Evolutionary conservation across 192 early-diverging fungal genomes (phyloP).

Genomic region (Coemansia javaensis): DNA sequence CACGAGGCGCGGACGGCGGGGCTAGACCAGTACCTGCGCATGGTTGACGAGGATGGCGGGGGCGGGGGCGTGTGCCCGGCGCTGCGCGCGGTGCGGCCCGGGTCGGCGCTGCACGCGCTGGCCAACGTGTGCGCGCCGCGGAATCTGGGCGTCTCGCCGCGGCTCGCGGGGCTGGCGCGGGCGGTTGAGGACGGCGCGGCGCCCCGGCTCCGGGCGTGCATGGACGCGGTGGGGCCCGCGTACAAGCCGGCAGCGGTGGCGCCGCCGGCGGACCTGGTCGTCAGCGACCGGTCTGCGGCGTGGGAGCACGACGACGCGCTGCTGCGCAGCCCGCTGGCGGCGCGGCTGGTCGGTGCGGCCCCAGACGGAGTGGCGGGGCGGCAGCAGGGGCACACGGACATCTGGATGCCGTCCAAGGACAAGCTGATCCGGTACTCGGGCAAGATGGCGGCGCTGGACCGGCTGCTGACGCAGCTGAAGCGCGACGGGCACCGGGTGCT

Average conservation of each 20-base stretch:
- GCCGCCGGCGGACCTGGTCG: constrained; percentile 58
- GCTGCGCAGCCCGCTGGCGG: constrained; percentile 22
- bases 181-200: constrained; percentile 23
- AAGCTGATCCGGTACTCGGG: constrained; percentile 77
- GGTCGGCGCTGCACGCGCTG: constrained; percentile 33
- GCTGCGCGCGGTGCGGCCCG: constrained; percentile 6
- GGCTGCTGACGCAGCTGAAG: constrained; percentile 65
- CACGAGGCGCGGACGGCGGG: not conserved
- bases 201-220: constrained; percentile 27
- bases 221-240: constrained; percentile 41
- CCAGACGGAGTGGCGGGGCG: constrained; percentile 15
- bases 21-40: constrained; percentile 5
- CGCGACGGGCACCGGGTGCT: constrained; percentile 73
- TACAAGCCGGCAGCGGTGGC: constrained; percentile 56
- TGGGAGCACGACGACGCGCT: constrained; percentile 49
- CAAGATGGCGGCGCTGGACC: constrained; percentile 69
- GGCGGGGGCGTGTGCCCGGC: not conserved
- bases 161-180: constrained; percentile 27
- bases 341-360: constrained; percentile 27
- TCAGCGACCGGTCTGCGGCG: constrained; percentile 59
- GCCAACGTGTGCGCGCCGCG: constrained; percentile 34
- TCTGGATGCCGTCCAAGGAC: constrained; percentile 70
- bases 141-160: constrained; percentile 29
- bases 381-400: constrained; percentile 56
- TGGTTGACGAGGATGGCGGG: not conserved